Conservation (phyloP, 176 grass and related monocot species). For the Dendrocalamus sinicus region DNA sequence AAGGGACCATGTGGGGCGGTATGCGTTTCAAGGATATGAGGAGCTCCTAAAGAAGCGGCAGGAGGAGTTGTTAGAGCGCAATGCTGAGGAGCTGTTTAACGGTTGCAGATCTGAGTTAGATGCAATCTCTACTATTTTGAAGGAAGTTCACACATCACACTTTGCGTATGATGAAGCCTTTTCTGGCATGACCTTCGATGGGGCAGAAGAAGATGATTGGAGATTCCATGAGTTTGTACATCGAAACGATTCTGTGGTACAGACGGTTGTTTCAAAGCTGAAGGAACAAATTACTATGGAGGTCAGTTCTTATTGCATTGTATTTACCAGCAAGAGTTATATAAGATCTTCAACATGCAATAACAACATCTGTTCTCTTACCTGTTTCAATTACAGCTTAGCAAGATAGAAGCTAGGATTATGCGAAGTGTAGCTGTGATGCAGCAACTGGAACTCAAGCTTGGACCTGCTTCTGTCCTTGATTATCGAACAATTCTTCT, state of each 20-base stretch:
- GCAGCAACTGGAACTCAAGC: conserved; percentile 70
- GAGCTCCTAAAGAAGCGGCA: conserved; percentile 71
- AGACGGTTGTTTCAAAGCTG: conserved; percentile 48
- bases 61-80: conserved; percentile 57
- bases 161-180: conserved; percentile 68
- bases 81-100: conserved; percentile 54
- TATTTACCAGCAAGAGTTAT: conserved; percentile 1
- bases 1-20: conserved; percentile 49
- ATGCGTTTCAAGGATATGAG: conserved; percentile 63
- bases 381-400: conserved; percentile 62
- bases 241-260: conserved; percentile 63
- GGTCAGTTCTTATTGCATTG: conserved; percentile 48
- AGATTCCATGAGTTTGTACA: conserved; percentile 61
- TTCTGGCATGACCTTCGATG: conserved; percentile 59
- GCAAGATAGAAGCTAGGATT: conserved; percentile 84
- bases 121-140: conserved; percentile 65
- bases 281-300: conserved; percentile 67
- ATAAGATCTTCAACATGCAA: conserved; percentile 25
- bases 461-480: conserved; percentile 63
- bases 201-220: conserved; percentile 72
- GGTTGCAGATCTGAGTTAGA: conserved; percentile 62
- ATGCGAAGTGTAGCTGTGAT: conserved; percentile 64
- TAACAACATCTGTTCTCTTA: conserved; percentile 21
- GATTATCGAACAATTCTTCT: conserved; percentile 80
- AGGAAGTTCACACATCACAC: conserved; percentile 68